Conservation (phyloP, 768 basidiomycete species). For the Scleroderma bovista region DNA sequence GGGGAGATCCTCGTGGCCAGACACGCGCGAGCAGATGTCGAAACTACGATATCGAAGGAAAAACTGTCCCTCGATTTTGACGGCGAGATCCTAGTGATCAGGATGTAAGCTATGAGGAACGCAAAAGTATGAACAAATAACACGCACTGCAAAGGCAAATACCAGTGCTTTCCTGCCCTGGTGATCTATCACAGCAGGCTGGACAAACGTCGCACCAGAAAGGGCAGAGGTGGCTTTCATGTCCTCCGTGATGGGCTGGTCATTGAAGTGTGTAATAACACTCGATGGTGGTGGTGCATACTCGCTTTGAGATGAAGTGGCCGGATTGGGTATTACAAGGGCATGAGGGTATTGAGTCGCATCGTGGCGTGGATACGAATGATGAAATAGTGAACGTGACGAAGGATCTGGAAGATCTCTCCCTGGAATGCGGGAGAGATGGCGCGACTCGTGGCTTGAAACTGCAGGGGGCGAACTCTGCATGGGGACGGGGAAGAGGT, state of each 20-base stretch:
- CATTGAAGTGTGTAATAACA: constrained; percentile 38
- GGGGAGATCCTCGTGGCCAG: constrained; percentile 28
- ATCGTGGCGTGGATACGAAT: constrained; percentile 2
- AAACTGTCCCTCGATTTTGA: constrained; percentile 61
- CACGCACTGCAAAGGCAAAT: constrained; percentile 58
- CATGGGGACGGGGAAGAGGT: constrained; percentile 59
- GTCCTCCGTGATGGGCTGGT: constrained; percentile 40
- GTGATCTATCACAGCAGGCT: constrained; percentile 49
- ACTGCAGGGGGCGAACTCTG: constrained; percentile 5
- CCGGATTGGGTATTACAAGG: constrained; percentile 10
- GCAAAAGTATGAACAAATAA: neutral
- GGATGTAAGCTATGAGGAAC: neutral
- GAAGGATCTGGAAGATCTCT: constrained; percentile 3
- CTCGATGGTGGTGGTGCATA: constrained; percentile 23
- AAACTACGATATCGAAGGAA: constrained; percentile 68
- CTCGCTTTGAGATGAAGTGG: constrained; percentile 3
- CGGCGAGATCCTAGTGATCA: constrained; percentile 54
- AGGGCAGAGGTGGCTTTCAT: constrained; percentile 43
- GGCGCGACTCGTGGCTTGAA: constrained; percentile 7
- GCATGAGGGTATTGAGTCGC: constrained; percentile 19
- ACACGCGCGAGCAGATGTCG: constrained; percentile 44
- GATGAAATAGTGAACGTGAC: constrained; percentile 11
- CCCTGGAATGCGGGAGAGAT: constrained; percentile 10
- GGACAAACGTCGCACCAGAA: constrained; percentile 58
- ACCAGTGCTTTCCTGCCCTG: constrained; percentile 47